phyloP scores from a whole-genome alignment of 441 rosid genomes.

The Populus hybrid region DNA sequence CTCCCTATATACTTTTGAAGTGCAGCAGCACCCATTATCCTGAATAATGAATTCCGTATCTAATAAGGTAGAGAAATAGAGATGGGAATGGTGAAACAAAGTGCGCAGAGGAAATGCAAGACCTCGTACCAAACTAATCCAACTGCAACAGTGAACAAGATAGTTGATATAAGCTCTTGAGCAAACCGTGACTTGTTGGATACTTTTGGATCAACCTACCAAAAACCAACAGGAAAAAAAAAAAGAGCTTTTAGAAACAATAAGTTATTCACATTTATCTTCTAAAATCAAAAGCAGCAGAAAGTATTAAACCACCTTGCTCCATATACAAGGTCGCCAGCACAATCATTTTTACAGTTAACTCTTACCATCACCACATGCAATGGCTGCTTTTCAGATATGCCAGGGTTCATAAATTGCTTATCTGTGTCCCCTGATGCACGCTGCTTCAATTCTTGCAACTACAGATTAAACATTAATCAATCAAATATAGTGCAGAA shows the following conservation, averaged over 20 bases:
- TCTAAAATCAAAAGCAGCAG: background rate
- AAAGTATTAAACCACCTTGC: background rate
- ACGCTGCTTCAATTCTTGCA: constrained; percentile 89
- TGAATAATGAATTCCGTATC: constrained; percentile 27
- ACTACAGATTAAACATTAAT: constrained; percentile 42
- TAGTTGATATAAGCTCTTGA: constrained; percentile 84
- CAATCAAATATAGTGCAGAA: constrained; percentile 1
- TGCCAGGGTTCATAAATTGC: constrained; percentile 71
- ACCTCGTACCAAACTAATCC: constrained; percentile 76
- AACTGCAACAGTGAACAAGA: constrained; percentile 79
- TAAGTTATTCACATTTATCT: background rate
- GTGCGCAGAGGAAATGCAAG: background rate
- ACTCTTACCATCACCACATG: constrained; percentile 84
- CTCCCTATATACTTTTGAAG: constrained; percentile 90
- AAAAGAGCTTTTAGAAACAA: background rate
- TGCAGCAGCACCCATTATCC: constrained; percentile 94
- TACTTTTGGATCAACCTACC: constrained; percentile 80
- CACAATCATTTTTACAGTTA: background rate
- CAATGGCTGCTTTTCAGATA: constrained; percentile 91
- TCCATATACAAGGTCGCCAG: background rate
- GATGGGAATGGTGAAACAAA: background rate
- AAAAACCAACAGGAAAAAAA: constrained; percentile 10
- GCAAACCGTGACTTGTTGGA: constrained; percentile 78
- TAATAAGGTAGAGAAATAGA: background rate
- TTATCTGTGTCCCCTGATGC: constrained; percentile 68